Evolutionary conservation across 495 filamentous ascomycete species (phyloP).

Genomic region (Zalerion maritima): DNA sequence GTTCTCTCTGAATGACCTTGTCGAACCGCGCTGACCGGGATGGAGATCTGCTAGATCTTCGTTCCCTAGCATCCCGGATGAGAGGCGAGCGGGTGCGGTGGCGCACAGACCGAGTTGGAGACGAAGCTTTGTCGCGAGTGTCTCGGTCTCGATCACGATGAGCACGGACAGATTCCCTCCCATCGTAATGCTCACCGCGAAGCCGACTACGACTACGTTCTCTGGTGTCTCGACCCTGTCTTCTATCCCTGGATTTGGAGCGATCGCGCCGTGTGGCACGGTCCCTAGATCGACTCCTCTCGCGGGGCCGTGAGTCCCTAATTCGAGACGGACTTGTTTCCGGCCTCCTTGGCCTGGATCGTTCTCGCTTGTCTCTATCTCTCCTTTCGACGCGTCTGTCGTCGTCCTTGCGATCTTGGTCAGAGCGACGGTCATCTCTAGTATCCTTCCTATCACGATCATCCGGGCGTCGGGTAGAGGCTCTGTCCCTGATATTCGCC

Average conservation of each 20-base stretch:
- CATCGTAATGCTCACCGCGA: too few species aligned
- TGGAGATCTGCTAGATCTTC: slow-evolving; percentile 13
- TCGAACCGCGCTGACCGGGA: slow-evolving; percentile 36
- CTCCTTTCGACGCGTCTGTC: background rate
- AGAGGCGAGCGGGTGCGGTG: slow-evolving; percentile 13
- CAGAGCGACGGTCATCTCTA: too few species aligned
- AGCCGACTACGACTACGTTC: too few species aligned
- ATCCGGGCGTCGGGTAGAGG: slow-evolving; percentile 10
- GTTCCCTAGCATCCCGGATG: slow-evolving; percentile 15
- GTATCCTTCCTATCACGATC: slow-evolving; percentile 13
- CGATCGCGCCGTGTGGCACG: slow-evolving; percentile 16
- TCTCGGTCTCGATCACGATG: slow-evolving; percentile 9
- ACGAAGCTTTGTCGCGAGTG: slow-evolving; percentile 14
- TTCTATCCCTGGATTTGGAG: slow-evolving; percentile 19
- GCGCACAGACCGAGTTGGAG: too few species aligned
- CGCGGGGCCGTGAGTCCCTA: slow-evolving; percentile 6
- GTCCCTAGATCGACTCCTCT: slow-evolving; percentile 18
- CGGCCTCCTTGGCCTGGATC: background rate
- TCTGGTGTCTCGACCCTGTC: too few species aligned
- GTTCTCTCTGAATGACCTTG: slow-evolving; percentile 39
- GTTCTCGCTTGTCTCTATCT: background rate
- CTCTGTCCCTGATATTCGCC: slow-evolving; percentile 11
- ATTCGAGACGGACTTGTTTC: slow-evolving; percentile 6
- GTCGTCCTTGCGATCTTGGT: background rate
- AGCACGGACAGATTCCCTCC: too few species aligned